These are phyloP conservation scores for Trichoderma aggressivum DNA, from an alignment of 2,329 filamentous ascomycete genomes.

Conservation along the genomic window DNA sequence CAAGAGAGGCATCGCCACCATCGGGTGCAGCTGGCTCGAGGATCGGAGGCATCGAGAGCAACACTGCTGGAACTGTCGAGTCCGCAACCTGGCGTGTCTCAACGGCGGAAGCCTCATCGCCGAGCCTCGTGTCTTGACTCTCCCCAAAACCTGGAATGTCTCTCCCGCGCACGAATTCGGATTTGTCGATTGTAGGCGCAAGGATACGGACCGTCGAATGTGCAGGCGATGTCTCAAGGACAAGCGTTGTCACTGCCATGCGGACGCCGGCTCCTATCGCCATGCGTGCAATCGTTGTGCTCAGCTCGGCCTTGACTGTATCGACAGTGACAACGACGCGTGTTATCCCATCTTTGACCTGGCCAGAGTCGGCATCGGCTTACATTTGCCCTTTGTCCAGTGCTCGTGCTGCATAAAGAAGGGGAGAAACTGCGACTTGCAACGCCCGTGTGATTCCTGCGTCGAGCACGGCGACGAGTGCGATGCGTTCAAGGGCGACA, in stretches of 20 bases:
- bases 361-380: conserved; percentile 33
- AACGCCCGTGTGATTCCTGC: conserved; percentile 39
- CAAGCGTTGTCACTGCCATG: conserved; percentile 23
- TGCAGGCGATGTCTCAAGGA: conserved; percentile 21
- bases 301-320: conserved; percentile 32
- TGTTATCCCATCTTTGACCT: conserved; percentile 29
- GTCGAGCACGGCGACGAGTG: conserved; percentile 19
- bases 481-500: conserved; percentile 15
- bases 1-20: background rate
- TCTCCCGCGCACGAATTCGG: conserved; percentile 7
- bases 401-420: conserved; percentile 27
- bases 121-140: conserved; percentile 11
- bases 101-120: conserved; percentile 19
- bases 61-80: conserved; percentile 25
- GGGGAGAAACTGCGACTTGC: conserved; percentile 33
- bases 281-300: conserved; percentile 29
- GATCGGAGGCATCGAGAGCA: conserved; percentile 23
- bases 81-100: conserved; percentile 23
- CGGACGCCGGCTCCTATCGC: conserved; percentile 10
- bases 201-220: conserved; percentile 19
- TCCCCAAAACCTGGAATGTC: conserved; percentile 21
- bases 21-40: conserved; percentile 25
- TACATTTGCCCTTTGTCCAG: conserved; percentile 25
- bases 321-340: background rate
- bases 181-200: conserved; percentile 21